Base-by-base conservation (phyloP, 2,329 filamentous ascomycete species). In the Truncatella angustata region DNA sequence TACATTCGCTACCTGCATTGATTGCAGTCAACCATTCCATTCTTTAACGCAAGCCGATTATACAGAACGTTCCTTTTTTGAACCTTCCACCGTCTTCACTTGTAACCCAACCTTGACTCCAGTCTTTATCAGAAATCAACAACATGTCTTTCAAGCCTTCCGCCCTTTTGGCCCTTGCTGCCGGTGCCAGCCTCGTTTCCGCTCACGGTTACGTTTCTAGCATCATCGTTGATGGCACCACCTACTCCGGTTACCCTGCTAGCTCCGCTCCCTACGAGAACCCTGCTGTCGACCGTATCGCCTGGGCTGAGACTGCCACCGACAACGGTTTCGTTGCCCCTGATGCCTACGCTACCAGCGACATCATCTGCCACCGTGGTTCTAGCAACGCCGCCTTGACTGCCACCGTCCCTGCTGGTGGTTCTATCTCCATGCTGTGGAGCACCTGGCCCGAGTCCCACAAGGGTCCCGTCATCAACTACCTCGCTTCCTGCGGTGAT, bases 361-460 rank as follows among this genome's bases (percentile, higher is more conserved):
- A 51, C 35, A 51, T 74, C 47, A 70, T 69, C 58, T 75, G 72
- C 57, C 68, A 72, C 58, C 57, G 64, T 18, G 61, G 58, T 21
- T 67, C 66, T 4, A 65, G 60, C 14, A 66, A 71, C 45, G 71
- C 65, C 4, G 55, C 60, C 28, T 43, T 58, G 10, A 52, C 49
- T n/a, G 61, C 60, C 20, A 53, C 54, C 37, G 46, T 87, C 34
- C 71, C 75, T n/a, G 86, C 85, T 12, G 86, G 86, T 55, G 73
- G 73, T 56, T 73, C 73, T 7, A 65, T 88, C 58, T 71, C 79
- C 53, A 68, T 88, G 45, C 75, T 81, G 60, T 88, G 85, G 86
- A 80, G 75, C 53, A 71, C 72, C 14, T 89, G 86, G 86, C 85
- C 85, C n/a, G 73, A 78, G 9, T 78, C 75, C 50, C 77, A 89